Evolutionary conservation across 345 rosid species (phyloP).

Genomic region (Boechera divaricarpa): DNA sequence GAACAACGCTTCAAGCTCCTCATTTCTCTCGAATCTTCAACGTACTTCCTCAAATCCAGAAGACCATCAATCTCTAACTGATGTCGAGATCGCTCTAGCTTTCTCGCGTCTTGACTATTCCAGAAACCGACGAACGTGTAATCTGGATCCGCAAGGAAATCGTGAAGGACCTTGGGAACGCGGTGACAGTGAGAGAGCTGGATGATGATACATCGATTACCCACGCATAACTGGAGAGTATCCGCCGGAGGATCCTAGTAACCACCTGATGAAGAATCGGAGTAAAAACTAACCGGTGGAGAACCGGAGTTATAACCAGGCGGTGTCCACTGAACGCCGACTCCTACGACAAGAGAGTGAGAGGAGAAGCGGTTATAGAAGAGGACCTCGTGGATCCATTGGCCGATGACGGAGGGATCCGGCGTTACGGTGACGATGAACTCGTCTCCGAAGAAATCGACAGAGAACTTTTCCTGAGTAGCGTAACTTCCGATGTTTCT

Average conservation of each 20-base stretch:
- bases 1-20: conserved; percentile 18
- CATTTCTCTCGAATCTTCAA: not conserved
- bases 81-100: conserved; percentile 18
- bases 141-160: not conserved
- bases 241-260: not conserved
- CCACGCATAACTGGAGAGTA: not conserved
- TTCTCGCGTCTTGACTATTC: conserved; percentile 36
- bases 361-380: not conserved
- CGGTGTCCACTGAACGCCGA: conserved; percentile 2
- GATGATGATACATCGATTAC: not conserved
- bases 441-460: conserved; percentile 3
- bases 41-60: conserved; percentile 40
- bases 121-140: not conserved
- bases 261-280: not conserved
- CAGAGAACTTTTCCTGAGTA: not conserved
- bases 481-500: not conserved
- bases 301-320: not conserved
- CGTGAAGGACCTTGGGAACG: not conserved
- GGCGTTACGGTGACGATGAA: not conserved
- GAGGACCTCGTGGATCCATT: not conserved
- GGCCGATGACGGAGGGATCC: not conserved
- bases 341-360: conserved; percentile 1
- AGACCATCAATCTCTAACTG: conserved; percentile 30
- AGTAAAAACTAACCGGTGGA: not conserved
- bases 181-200: not conserved